Conservation (phyloP, 176 grass and related monocot species). For the Cocos nucifera region DNA sequence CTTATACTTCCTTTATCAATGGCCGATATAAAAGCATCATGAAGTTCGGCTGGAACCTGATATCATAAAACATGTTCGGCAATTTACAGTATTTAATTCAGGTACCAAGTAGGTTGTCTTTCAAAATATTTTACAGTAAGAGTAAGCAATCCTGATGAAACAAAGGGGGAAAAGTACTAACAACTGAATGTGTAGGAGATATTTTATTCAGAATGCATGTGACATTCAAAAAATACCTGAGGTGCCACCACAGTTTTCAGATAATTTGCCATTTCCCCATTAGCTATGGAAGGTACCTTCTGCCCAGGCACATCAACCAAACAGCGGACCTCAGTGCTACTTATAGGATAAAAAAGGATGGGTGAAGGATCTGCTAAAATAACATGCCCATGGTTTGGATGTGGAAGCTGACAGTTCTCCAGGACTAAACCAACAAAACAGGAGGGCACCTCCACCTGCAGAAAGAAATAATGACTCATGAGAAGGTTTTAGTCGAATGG, state of each 20-base stretch:
- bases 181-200: no score
- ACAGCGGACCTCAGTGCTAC: slow-evolving; percentile 87
- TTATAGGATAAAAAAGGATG: slow-evolving; percentile 95
- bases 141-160: no score
- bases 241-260: slow-evolving; percentile 86
- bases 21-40: slow-evolving; percentile 60
- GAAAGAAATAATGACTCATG: slow-evolving; percentile 2
- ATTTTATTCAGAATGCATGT: no score
- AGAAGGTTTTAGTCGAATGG: no score
- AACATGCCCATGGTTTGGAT: slow-evolving; percentile 86
- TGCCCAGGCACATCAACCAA: slow-evolving; percentile 94
- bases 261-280: slow-evolving; percentile 91
- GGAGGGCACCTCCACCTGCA: slow-evolving; percentile 90
- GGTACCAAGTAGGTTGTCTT: no score
- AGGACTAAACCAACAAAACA: slow-evolving; percentile 92
- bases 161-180: no score
- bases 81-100: neutral
- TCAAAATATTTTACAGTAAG: no score
- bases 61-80: neutral
- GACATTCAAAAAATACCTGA: slow-evolving; percentile 42
- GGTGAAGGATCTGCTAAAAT: slow-evolving; percentile 97
- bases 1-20: slow-evolving; percentile 93
- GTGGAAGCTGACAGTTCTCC: slow-evolving; percentile 88
- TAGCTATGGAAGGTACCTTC: slow-evolving; percentile 91
- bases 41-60: slow-evolving; percentile 57